Evolutionary conservation across 352 stramenopile genomes (phyloP), one percentile per base, ranked within the genome.

Genomic region (Globisporangium uncinulatum): DNA sequence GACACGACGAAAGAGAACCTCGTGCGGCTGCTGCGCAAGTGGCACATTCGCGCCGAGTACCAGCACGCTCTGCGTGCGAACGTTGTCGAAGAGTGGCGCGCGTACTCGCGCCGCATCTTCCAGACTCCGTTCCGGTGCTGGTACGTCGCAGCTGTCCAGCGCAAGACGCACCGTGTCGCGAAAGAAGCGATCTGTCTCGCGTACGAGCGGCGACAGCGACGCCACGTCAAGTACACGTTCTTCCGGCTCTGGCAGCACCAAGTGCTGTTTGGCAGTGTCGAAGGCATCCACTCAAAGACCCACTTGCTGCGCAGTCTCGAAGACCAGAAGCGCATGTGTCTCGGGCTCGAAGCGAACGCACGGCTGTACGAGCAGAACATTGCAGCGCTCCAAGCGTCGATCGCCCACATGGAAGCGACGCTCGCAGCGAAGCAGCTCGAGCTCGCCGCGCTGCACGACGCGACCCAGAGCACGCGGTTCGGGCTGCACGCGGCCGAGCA

Each of bases 161-260:
- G 66, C 29, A 77, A 76, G 4, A 63, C 68, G 1, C 56, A 62
- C 44, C 73, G 76, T n/a, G 50, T 54, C 1, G 71, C 83, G 1
- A 83, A 87, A 51, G 73, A 86, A 46, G 78, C 63, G 39, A 83
- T 92, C 47, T 90, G 81, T 32, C 59, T 80, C 0, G 83, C 83
- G 15, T 92, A 88, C 62, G 67, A 85, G 50, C 76, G 80, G 0
- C 69, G 83, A 6, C 70, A 83, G 36, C 62, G 73, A 3, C 76
- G 79, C 3, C 77, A 90, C 29, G 78, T 57, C 34, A 87, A 87
- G 71, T 92, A 90, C 64, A 73, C 69, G 49, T 89, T 92, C 66
- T 92, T 92, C 21, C 76, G 80, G 1, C 56, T 92, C 11, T 92
- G 83, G 83, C 88, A 91, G 53, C 83, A 91, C 58, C 80, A 89